Evolutionary conservation across 2,329 filamentous ascomycete species (phyloP).

Genomic region (Geosmithia morbida): DNA sequence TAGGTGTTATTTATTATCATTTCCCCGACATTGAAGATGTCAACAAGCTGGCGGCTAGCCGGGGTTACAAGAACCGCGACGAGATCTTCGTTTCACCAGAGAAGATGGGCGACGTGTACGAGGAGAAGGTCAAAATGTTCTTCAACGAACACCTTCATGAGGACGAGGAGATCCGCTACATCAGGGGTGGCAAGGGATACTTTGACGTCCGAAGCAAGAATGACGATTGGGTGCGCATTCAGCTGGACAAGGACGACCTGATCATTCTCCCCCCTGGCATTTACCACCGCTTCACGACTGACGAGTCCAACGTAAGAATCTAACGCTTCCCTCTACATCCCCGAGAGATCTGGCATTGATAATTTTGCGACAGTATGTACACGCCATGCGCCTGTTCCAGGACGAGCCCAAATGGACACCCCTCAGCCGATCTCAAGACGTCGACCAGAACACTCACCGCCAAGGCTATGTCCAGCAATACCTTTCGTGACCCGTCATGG

Average conservation of each 20-base stretch:
- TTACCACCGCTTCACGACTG: conserved; percentile 94
- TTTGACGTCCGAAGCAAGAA: conserved; percentile 79
- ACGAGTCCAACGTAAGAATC: conserved; percentile 65
- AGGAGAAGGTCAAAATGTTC: conserved; percentile 86
- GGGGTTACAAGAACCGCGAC: conserved; percentile 89
- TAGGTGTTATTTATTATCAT: conserved; percentile 71
- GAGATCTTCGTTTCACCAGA: conserved; percentile 78
- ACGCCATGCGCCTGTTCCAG: conserved; percentile 94
- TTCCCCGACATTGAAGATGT: conserved; percentile 52
- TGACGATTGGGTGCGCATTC: conserved; percentile 82
- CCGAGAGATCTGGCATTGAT: background rate
- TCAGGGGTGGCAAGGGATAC: conserved; percentile 75
- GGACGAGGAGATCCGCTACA: conserved; percentile 96
- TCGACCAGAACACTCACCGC: conserved; percentile 67
- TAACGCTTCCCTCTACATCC: background rate
- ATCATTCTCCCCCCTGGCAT: conserved; percentile 91
- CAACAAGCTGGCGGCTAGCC: conserved; percentile 56
- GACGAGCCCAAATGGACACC: conserved; percentile 98
- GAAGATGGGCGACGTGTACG: conserved; percentile 75
- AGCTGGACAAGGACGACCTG: conserved; percentile 73
- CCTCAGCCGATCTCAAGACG: conserved; percentile 62
- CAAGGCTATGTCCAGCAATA: conserved; percentile 56
- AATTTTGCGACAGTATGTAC: conserved; percentile 58
- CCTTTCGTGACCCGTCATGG: conserved; percentile 9
- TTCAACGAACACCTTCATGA: conserved; percentile 95